These are phyloP conservation scores for Neofusicoccum parvum DNA, from an alignment of 2,329 filamentous ascomycete genomes.

Conservation along the genomic window DNA sequence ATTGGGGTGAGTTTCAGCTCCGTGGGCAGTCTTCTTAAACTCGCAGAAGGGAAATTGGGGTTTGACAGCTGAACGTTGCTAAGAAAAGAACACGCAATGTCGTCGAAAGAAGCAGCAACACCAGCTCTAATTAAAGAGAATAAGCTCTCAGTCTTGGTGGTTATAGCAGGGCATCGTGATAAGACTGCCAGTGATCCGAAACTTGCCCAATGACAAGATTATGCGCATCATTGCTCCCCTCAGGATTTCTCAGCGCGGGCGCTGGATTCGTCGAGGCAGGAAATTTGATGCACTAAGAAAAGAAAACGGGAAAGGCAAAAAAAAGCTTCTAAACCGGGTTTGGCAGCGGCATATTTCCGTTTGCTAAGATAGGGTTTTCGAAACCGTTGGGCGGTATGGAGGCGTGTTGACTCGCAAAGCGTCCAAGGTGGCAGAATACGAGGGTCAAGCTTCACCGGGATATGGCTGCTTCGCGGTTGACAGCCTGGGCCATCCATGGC, in stretches of 20 bases:
- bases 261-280: background rate
- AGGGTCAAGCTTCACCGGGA: background rate
- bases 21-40: background rate
- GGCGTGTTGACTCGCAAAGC: conserved; percentile 2
- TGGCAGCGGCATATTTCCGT: background rate
- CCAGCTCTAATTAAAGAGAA: background rate
- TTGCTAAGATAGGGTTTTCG: background rate
- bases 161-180: background rate
- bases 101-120: background rate
- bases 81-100: background rate
- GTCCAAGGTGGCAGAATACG: background rate
- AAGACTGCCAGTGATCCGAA: background rate
- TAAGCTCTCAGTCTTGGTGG: background rate
- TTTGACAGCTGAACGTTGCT: background rate
- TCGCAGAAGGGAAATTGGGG: background rate
- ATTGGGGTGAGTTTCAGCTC: background rate
- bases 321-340: background rate
- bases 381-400: conserved; percentile 1
- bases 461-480: background rate
- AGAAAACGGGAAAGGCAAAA: background rate
- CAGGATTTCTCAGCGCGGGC: background rate
- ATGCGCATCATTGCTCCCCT: background rate
- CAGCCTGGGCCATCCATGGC: background rate
- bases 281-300: background rate
- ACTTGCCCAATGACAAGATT: background rate